phyloP scores from a whole-genome alignment of 768 basidiomycete genomes.

The Paxillus ammoniavirescens region DNA sequence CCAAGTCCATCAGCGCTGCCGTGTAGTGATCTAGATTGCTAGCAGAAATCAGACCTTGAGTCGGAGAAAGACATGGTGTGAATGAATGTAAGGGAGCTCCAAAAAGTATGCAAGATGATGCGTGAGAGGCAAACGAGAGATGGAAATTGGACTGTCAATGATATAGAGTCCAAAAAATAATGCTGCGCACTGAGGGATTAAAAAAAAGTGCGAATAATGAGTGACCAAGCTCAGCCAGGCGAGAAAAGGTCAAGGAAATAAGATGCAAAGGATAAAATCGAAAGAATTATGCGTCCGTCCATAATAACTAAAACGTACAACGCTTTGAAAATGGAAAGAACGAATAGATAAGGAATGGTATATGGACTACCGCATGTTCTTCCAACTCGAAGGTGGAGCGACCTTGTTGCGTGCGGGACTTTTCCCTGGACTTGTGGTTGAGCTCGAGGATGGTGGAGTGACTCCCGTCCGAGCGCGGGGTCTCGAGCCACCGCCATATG shows the following conservation, averaged over 20 bases:
- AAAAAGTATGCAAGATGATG: neutral
- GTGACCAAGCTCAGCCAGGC: conserved; percentile 1
- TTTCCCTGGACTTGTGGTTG: conserved; percentile 14
- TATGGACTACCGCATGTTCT: conserved; percentile 24
- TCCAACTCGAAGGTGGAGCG: conserved; percentile 68
- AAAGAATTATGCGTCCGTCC: neutral
- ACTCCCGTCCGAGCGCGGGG: conserved; percentile 35
- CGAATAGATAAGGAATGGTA: neutral
- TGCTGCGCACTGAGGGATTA: conserved; percentile 5
- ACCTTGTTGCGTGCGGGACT: conserved; percentile 27
- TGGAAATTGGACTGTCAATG: no score
- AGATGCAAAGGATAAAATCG: neutral
- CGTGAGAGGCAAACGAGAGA: neutral
- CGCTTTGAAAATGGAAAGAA: neutral
- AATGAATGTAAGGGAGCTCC: neutral
- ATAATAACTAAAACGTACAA: neutral
- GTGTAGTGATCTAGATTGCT: neutral
- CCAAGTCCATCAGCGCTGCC: no score
- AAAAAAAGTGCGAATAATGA: conserved; percentile 8
- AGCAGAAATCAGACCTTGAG: neutral
- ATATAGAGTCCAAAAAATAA: neutral
- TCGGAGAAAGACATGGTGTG: neutral
- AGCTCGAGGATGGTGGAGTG: conserved; percentile 19
- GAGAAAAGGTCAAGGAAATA: neutral
- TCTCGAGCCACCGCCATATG: conserved; percentile 22